phyloP scores from a whole-genome alignment of 257 asterid genomes.

The Rauvolfia tetraphylla region DNA sequence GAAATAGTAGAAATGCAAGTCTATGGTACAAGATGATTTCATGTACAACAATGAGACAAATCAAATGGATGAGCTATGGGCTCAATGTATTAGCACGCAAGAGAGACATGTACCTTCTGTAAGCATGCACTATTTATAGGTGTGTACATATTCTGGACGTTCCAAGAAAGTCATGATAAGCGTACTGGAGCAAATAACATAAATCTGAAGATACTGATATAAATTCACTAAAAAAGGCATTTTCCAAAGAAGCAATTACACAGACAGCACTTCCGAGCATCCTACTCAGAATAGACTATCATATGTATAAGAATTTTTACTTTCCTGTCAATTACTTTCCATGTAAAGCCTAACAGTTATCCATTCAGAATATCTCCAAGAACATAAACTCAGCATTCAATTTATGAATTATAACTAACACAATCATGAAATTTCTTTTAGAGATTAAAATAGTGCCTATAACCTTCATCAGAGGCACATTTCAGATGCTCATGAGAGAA shows the following conservation, averaged over 20 bases:
- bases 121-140: background rate
- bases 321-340: background rate
- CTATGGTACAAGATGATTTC: background rate
- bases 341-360: background rate
- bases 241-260: background rate
- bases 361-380: background rate
- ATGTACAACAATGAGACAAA: background rate
- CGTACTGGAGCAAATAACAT: too few species aligned
- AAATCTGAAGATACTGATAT: background rate
- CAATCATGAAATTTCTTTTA: background rate
- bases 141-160: background rate
- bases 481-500: background rate
- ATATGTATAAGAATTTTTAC: background rate
- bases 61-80: background rate
- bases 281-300: background rate
- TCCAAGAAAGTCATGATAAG: background rate
- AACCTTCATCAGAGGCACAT: background rate
- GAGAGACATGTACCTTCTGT: background rate
- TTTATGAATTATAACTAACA: background rate
- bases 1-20: background rate
- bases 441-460: too few species aligned
- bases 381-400: background rate
- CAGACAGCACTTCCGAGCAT: background rate
- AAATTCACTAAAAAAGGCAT: background rate
- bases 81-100: background rate